Evolutionary conservation across 2,329 filamentous ascomycete species (phyloP).

Genomic region (Tolypocladium guangdongense): DNA sequence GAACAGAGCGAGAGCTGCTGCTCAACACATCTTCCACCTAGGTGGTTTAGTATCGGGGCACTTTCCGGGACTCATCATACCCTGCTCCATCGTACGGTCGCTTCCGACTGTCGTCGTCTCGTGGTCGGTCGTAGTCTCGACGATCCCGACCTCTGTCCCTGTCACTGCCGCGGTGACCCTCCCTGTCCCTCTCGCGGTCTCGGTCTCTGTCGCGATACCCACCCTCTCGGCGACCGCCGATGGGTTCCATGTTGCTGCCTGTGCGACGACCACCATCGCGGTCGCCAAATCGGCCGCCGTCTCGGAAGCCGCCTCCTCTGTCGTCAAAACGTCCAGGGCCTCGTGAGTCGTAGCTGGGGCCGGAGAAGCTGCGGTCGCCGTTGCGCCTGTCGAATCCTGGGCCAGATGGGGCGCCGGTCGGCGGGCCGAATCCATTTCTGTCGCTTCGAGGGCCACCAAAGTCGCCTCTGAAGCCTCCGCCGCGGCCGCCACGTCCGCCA

Average conservation of each 20-base stretch:
- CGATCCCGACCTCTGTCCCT: slow-evolving; percentile 15
- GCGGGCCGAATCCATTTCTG: slow-evolving; percentile 39
- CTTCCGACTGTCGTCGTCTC: slow-evolving; percentile 51
- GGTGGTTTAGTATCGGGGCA: slow-evolving; percentile 47
- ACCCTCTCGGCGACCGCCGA: slow-evolving; percentile 58
- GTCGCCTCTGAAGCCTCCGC: slow-evolving; percentile 41
- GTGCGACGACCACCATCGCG: slow-evolving; percentile 34
- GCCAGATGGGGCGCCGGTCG: slow-evolving; percentile 49
- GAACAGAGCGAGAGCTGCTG: neutral
- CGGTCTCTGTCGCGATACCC: slow-evolving; percentile 38
- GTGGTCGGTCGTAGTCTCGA: slow-evolving; percentile 39
- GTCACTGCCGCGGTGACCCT: slow-evolving; percentile 23
- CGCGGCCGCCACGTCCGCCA: slow-evolving; percentile 42
- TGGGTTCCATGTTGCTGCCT: slow-evolving; percentile 76
- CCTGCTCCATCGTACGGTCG: slow-evolving; percentile 67
- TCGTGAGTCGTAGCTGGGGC: slow-evolving; percentile 45
- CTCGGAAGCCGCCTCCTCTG: slow-evolving; percentile 42
- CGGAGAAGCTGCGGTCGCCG: slow-evolving; percentile 31
- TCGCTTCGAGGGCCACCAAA: slow-evolving; percentile 22
- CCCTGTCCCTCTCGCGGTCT: slow-evolving; percentile 41
- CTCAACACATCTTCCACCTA: neutral
- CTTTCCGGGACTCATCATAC: slow-evolving; percentile 66
- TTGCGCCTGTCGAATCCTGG: slow-evolving; percentile 36
- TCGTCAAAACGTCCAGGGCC: slow-evolving; percentile 49
- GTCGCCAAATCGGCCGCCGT: slow-evolving; percentile 25